Conservation (phyloP, 345 rosid species). For the Mallotus nudiflorus region DNA sequence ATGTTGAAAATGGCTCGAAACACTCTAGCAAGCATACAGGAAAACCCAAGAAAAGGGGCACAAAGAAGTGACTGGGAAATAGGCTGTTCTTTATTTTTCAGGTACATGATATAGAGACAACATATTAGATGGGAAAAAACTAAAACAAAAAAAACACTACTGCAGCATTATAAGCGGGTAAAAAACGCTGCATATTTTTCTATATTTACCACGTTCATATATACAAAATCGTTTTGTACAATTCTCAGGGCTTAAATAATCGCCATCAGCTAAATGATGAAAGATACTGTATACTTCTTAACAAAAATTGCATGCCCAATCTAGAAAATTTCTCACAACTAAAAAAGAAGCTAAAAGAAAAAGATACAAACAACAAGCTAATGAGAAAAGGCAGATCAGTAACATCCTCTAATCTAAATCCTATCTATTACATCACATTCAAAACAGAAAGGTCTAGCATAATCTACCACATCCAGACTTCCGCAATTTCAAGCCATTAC, state of each 20-base stretch:
- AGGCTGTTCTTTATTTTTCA: too few species aligned
- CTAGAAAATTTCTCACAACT: not conserved
- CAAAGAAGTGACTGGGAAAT: too few species aligned
- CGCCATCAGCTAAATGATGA: not conserved
- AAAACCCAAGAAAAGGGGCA: too few species aligned
- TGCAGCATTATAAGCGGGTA: not conserved
- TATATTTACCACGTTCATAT: constrained; percentile 4
- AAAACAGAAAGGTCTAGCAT: constrained; percentile 22
- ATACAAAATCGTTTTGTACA: constrained; percentile 11
- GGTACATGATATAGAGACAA: too few species aligned
- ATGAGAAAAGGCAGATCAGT: not conserved
- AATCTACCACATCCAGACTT: constrained; percentile 25
- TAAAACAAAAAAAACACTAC: too few species aligned
- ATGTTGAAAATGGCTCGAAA: too few species aligned
- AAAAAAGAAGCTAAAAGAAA: not conserved
- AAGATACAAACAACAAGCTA: not conserved
- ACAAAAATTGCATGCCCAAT: constrained; percentile 10
- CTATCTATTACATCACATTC: constrained; percentile 38
- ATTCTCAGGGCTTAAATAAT: constrained; percentile 10
- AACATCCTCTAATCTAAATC: constrained; percentile 24
- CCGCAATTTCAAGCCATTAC: constrained; percentile 34
- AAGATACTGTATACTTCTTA: not conserved
- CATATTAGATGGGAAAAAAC: too few species aligned
- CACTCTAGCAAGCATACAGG: too few species aligned
- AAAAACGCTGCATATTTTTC: not conserved